phyloP scores from a whole-genome alignment of 2,329 filamentous ascomycete genomes.

The Epichloe amarillans region DNA sequence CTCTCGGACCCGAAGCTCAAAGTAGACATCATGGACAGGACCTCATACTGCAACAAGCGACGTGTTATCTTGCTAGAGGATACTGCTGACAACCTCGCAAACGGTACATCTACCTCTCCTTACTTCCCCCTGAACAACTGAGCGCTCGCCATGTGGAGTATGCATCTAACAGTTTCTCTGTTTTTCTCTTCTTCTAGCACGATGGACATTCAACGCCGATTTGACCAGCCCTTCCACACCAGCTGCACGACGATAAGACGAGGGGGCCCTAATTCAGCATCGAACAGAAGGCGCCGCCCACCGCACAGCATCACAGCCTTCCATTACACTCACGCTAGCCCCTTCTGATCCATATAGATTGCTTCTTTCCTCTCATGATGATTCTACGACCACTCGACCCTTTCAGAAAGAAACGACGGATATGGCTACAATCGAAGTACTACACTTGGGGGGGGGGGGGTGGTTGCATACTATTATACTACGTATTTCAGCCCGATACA shows the following conservation, averaged over 20 bases:
- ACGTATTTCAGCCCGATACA: not conserved
- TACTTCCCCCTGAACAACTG: not conserved
- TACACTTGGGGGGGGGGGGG: not conserved
- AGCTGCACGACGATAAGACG: slow-evolving; percentile 4
- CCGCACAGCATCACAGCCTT: not conserved
- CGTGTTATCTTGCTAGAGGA: slow-evolving; percentile 81
- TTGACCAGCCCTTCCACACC: not conserved
- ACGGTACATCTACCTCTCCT: slow-evolving; percentile 40
- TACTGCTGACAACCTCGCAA: slow-evolving; percentile 82
- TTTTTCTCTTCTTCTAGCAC: slow-evolving; percentile 20
- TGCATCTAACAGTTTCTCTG: not conserved
- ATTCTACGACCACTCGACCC: not conserved
- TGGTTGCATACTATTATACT: not conserved
- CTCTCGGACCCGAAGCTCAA: slow-evolving; percentile 79
- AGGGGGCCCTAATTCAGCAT: not conserved
- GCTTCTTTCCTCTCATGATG: not conserved
- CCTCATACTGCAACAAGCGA: slow-evolving; percentile 87
- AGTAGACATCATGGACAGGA: slow-evolving; percentile 98
- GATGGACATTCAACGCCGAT: slow-evolving; percentile 27
- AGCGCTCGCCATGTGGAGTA: not conserved
- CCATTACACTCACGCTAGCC: not conserved
- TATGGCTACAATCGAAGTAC: not conserved
- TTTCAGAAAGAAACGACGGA: not conserved
- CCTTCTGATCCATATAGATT: not conserved
- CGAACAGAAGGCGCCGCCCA: not conserved